These are phyloP conservation scores for Hirschfeldia incana DNA, from an alignment of 345 rosid species.

Conservation along the genomic window DNA sequence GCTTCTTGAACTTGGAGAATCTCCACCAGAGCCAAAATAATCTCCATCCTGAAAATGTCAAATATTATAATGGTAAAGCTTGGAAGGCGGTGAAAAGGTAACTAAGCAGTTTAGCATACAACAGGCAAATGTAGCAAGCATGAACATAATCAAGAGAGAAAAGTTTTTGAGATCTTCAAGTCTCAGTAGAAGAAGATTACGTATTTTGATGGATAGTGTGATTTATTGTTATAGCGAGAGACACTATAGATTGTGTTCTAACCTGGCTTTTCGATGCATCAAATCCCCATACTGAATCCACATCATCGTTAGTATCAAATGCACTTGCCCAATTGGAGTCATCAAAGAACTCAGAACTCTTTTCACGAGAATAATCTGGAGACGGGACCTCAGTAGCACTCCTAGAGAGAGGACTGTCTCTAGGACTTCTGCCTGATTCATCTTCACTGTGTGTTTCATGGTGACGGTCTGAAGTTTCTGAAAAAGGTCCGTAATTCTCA, in stretches of 20 bases:
- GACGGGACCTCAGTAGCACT: conserved; percentile 64
- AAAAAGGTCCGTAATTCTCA: conserved; percentile 44
- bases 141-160: too few relatives aligned
- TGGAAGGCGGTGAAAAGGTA: background rate
- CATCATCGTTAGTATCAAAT: conserved; percentile 85
- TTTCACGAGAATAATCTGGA: conserved; percentile 54
- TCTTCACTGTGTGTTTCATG: conserved; percentile 73
- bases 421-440: conserved; percentile 83
- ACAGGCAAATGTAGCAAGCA: background rate
- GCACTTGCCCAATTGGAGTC: conserved; percentile 90
- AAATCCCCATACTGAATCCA: conserved; percentile 93
- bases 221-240: background rate
- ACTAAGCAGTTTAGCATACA: conserved; percentile 3
- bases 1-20: conserved; percentile 58
- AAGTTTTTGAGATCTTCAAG: conserved; percentile 10
- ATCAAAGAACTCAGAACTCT: conserved; percentile 73
- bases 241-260: conserved; percentile 28
- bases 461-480: conserved; percentile 47
- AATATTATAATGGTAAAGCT: conserved; percentile 22
- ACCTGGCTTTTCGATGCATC: conserved; percentile 69
- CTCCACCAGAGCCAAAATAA: conserved; percentile 63
- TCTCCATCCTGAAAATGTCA: conserved; percentile 55
- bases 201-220: background rate
- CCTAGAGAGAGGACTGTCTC: conserved; percentile 67
- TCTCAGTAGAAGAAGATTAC: background rate